Evolutionary conservation across 805 yeast species (phyloP).

Genomic region (Brettanomyces custersianus): DNA sequence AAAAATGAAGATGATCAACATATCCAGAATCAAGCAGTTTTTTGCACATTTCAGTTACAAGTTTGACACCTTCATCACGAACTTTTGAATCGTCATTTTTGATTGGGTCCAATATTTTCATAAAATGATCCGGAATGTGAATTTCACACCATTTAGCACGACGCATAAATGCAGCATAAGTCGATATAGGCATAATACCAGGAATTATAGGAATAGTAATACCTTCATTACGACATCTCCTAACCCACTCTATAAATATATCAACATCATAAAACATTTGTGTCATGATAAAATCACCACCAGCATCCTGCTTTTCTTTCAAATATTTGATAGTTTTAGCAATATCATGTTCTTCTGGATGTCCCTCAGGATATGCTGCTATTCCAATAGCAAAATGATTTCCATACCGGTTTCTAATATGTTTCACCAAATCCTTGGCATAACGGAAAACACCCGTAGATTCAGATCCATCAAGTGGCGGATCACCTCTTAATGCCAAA

Average conservation of each 20-base stretch:
- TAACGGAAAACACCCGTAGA: conserved; percentile 79
- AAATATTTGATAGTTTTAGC: conserved; percentile 49
- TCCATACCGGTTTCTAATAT: conserved; percentile 73
- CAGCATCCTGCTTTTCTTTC: conserved; percentile 86
- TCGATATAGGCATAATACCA: conserved; percentile 98
- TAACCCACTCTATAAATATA: conserved; percentile 76
- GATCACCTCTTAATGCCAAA: conserved; percentile 91
- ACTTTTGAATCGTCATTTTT: conserved; percentile 87
- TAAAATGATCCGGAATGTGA: conserved; percentile 64
- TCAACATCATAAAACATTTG: conserved; percentile 97
- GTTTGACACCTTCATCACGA: conserved; percentile 74
- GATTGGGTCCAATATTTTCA: conserved; percentile 63
- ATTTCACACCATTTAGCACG: conserved; percentile 94
- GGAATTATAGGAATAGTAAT: conserved; percentile 85
- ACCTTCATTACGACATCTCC: conserved; percentile 58
- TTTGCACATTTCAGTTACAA: conserved; percentile 77
- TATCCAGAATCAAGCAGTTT: conserved; percentile 60
- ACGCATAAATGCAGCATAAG: conserved; percentile 85
- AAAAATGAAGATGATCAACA: conserved; percentile 84
- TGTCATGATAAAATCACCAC: conserved; percentile 89
- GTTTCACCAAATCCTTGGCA: conserved; percentile 76
- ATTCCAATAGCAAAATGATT: conserved; percentile 91
- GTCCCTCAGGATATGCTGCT: conserved; percentile 97
- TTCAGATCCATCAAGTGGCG: conserved; percentile 69
- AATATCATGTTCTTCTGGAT: conserved; percentile 70